These are phyloP conservation scores for Stromatinia cepivora DNA, from an alignment of 2,329 filamentous ascomycete species.

Conservation along the genomic window DNA sequence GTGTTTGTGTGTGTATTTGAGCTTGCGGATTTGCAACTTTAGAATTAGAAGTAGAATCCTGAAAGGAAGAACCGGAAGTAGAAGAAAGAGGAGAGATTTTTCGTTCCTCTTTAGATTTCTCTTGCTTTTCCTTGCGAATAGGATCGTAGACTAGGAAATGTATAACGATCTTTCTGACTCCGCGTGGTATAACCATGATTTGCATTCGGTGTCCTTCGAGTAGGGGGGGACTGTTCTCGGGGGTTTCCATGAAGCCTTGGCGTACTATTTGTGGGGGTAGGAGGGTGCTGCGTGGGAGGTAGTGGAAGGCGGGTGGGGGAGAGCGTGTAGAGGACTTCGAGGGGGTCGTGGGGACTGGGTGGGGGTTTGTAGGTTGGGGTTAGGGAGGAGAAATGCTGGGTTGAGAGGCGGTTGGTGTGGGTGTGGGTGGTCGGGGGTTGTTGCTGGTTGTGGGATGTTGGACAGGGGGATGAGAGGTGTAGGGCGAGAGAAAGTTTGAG, in stretches of 20 bases:
- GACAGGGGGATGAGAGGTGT: neutral
- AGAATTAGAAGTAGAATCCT: no score
- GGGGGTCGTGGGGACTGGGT: conserved; percentile 17
- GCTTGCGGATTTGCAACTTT: no score
- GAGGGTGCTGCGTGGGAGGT: conserved; percentile 21
- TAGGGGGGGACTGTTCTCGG: conserved; percentile 25
- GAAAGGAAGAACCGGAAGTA: neutral
- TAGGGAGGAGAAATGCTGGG: neutral
- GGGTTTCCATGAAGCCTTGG: conserved; percentile 22
- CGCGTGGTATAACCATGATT: conserved; percentile 26
- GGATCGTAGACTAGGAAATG: conserved; percentile 23
- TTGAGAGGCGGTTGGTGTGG: neutral
- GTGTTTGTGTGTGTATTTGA: no score
- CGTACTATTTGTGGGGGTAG: conserved; percentile 10
- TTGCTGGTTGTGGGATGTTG: neutral
- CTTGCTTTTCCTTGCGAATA: neutral
- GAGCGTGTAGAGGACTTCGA: conserved; percentile 30
- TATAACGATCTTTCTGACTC: conserved; percentile 17
- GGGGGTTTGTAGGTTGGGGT: neutral
- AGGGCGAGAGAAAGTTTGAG: neutral
- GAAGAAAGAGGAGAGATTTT: neutral
- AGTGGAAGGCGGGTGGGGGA: conserved; percentile 24
- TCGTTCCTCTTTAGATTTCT: no score
- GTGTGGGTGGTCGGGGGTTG: no score
- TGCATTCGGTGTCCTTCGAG: conserved; percentile 29